phyloP scores from a whole-genome alignment of 371 early-diverging fungal genomes.

The Caulochytrium protostelioides region DNA sequence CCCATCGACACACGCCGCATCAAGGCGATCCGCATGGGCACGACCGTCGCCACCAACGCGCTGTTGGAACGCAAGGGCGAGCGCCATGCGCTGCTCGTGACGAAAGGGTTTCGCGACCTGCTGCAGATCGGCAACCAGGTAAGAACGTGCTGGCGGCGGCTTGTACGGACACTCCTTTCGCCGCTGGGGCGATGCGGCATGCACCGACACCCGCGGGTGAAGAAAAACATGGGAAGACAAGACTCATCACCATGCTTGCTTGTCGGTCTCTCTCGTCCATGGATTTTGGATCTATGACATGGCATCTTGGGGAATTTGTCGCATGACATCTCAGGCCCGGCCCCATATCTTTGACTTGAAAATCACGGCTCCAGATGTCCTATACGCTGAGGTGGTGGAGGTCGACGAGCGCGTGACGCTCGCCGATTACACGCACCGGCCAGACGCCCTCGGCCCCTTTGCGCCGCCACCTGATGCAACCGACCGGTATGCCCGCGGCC shows the following conservation, averaged over 20 bases:
- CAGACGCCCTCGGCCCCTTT: too few relatives aligned
- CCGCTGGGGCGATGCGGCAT: too few relatives aligned
- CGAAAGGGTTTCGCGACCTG: conserved; percentile 54
- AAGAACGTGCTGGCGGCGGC: too few relatives aligned
- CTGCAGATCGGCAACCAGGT: conserved; percentile 70
- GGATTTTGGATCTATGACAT: too few relatives aligned
- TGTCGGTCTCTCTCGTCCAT: too few relatives aligned
- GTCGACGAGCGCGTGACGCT: conserved; percentile 70
- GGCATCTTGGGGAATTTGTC: too few relatives aligned
- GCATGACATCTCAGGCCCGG: too few relatives aligned
- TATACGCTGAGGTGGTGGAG: conserved; percentile 70
- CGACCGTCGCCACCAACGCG: conserved; percentile 94
- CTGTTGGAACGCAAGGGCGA: conserved; percentile 50
- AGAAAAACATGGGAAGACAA: too few relatives aligned
- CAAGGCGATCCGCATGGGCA: conserved; percentile 80
- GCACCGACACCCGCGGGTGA: too few relatives aligned
- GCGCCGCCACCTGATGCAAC: too few relatives aligned
- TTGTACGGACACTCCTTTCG: too few relatives aligned
- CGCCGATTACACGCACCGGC: conserved; percentile 52
- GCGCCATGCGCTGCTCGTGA: conserved; percentile 60
- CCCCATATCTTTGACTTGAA: conserved; percentile 84
- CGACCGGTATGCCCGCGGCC: conserved; percentile 39
- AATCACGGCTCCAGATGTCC: conserved; percentile 51
- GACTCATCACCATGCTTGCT: too few relatives aligned
- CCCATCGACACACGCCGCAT: conserved; percentile 51